Evolutionary conservation across 352 stramenopile genomes (phyloP).

Genomic region (Globisporangium splendens): DNA sequence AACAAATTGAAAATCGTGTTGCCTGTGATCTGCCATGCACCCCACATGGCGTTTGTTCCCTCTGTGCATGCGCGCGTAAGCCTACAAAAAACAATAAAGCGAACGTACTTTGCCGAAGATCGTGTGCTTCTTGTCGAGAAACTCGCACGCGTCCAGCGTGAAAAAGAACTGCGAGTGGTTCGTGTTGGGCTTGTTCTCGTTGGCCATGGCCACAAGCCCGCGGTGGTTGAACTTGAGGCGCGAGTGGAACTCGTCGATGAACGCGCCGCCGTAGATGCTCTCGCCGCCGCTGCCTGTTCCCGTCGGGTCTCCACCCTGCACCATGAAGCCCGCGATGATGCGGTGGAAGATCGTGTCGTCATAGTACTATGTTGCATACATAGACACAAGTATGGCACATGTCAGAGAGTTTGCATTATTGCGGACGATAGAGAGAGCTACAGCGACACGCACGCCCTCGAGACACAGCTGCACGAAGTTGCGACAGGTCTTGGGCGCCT

Average conservation of each 20-base stretch:
- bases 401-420: too few species aligned
- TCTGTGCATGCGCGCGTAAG: background rate
- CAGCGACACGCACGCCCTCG: conserved; percentile 42
- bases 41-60: background rate
- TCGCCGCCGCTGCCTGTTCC: conserved; percentile 80
- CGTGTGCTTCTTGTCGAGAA: conserved; percentile 95
- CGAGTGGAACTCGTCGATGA: conserved; percentile 93
- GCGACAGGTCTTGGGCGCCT: conserved; percentile 92
- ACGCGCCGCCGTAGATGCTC: conserved; percentile 72
- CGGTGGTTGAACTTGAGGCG: conserved; percentile 95
- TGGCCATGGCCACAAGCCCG: conserved; percentile 94
- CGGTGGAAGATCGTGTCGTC: conserved; percentile 95
- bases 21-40: conserved; percentile 79
- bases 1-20: conserved; percentile 98
- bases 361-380: conserved; percentile 81
- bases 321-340: conserved; percentile 93
- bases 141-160: conserved; percentile 93
- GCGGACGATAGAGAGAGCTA: background rate
- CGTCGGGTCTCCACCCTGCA: conserved; percentile 93
- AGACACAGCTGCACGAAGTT: conserved; percentile 94
- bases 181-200: conserved; percentile 81
- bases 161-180: conserved; percentile 98
- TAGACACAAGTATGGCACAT: too few species aligned
- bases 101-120: conserved; percentile 81
- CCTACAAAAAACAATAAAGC: background rate